Percentiles rank a stretch among this genome's conserved stretches.
Conservation (phyloP, 2,329 filamentous ascomycete genomes). For the Whalleya microplaca region DNA sequence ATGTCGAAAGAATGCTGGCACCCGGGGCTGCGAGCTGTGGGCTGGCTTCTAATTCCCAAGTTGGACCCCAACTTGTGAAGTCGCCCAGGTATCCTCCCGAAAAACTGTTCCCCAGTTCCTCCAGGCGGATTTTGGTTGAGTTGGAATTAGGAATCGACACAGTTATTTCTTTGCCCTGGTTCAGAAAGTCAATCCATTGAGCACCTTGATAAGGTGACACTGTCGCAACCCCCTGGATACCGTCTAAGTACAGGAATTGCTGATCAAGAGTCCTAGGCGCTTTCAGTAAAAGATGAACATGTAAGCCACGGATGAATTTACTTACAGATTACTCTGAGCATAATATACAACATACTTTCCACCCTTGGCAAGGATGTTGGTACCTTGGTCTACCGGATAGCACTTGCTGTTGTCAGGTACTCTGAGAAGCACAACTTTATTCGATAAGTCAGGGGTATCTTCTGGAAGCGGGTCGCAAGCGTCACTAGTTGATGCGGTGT, state of each 20-base stretch:
- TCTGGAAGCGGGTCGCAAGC: conserved; percentile 44
- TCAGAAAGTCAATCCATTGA: conserved; percentile 28
- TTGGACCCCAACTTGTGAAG: conserved; percentile 50
- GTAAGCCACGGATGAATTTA: conserved; percentile 2
- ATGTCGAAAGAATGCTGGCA: conserved; percentile 55
- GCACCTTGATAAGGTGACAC: conserved; percentile 25
- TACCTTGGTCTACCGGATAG: conserved; percentile 42
- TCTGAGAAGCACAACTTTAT: conserved; percentile 45
- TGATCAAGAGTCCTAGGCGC: not conserved
- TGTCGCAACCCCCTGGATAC: conserved; percentile 18
- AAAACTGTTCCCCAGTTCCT: conserved; percentile 15
- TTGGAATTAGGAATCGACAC: conserved; percentile 22
- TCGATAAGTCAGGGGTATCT: conserved; percentile 44
- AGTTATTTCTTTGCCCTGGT: conserved; percentile 23
- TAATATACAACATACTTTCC: conserved; percentile 48
- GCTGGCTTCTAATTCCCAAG: conserved; percentile 49
- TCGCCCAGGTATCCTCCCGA: conserved; percentile 32
- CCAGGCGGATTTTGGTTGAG: conserved; percentile 10
- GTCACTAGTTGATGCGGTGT: conserved; percentile 20
- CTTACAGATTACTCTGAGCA: conserved; percentile 27
- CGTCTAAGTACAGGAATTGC: not conserved
- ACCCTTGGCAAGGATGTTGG: conserved; percentile 44
- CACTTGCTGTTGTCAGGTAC: conserved; percentile 37
- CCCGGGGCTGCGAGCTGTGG: conserved; percentile 51
- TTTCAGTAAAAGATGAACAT: conserved; percentile 1